Conservation (phyloP, 495 filamentous ascomycete species). For the Tuber indicum region DNA sequence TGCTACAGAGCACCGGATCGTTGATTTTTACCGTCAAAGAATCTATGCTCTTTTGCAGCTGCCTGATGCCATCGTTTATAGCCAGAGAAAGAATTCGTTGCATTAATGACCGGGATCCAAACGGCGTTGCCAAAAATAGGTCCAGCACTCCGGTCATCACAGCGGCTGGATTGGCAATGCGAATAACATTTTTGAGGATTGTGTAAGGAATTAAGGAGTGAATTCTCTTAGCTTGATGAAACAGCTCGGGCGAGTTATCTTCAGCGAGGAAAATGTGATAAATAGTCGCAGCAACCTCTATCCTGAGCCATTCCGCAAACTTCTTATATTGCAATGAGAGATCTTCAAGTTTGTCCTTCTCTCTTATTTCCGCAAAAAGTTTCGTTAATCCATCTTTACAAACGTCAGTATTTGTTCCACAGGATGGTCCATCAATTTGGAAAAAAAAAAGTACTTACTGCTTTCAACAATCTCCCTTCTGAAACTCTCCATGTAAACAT, state of each 20-base stretch:
- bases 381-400: slow-evolving; percentile 76
- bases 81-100: slow-evolving; percentile 91
- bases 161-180: slow-evolving; percentile 88
- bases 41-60: slow-evolving; percentile 78
- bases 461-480: slow-evolving; percentile 65
- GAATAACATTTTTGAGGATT: slow-evolving; percentile 89
- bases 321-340: slow-evolving; percentile 93
- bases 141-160: slow-evolving; percentile 92
- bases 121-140: slow-evolving; percentile 89
- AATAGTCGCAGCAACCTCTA: slow-evolving; percentile 92
- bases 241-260: slow-evolving; percentile 92
- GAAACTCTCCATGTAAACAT: slow-evolving; percentile 94
- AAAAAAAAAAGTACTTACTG: slow-evolving; percentile 53
- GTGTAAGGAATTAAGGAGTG: slow-evolving; percentile 91
- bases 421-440: background rate
- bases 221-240: slow-evolving; percentile 86
- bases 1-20: slow-evolving; percentile 70
- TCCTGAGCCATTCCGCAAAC: slow-evolving; percentile 96
- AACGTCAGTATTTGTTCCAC: slow-evolving; percentile 26
- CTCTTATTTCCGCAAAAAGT: slow-evolving; percentile 83
- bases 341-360: slow-evolving; percentile 77
- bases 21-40: slow-evolving; percentile 64
- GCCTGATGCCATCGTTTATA: slow-evolving; percentile 78
- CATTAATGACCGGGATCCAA: slow-evolving; percentile 79
- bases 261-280: slow-evolving; percentile 97